Base-by-base conservation (phyloP, 129 eudicot species). In the Centella asiatica region DNA sequence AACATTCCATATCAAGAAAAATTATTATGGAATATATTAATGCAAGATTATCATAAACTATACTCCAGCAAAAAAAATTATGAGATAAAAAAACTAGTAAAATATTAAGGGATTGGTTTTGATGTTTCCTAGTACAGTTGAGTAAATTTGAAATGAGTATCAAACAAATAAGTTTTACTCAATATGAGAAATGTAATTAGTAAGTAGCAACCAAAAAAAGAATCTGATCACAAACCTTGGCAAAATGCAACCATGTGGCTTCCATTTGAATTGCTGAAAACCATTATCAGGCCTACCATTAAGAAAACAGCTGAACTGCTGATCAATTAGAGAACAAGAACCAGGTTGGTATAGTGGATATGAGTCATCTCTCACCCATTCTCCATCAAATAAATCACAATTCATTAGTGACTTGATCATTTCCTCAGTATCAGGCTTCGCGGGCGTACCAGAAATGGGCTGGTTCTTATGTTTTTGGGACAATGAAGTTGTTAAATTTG, bases 241-340 rank as follows among this genome's bases (percentile, higher is more conserved):
- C 49, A 82, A 67, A 62, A 78, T 76, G 78, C 95, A 86, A 22
- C 61, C 69, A 33, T 86, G 75, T 13, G 95, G 90, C 74, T 80
- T 80, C 95, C 95, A 86, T 80, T 64, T 80, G 56, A 66, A 76
- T 75, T 67, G 73, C 64, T 69, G 73, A 74, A 62, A 86, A 52
- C 54, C 82, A 65, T 77, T 70, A 77, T 83, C 90, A 70, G 90
- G 87, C 62, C 90, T 80, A 33, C 87, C 79, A 78, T 83, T 86
- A 0, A 20, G 37, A 62, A 72, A 75, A 68, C 95, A 86, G 61
- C 80, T 76, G 67, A 86, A 86, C 26, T 72, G 85, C 32, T 83
- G 81, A 71, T 86, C 95, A 68, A 86, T 80, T 32, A 77, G 58
- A 44, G 90, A 74, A 60, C 95, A 86, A 58, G 87, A 83, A 66